phyloP scores from a whole-genome alignment of 768 basidiomycete genomes.

The Auriscalpium orientale region DNA sequence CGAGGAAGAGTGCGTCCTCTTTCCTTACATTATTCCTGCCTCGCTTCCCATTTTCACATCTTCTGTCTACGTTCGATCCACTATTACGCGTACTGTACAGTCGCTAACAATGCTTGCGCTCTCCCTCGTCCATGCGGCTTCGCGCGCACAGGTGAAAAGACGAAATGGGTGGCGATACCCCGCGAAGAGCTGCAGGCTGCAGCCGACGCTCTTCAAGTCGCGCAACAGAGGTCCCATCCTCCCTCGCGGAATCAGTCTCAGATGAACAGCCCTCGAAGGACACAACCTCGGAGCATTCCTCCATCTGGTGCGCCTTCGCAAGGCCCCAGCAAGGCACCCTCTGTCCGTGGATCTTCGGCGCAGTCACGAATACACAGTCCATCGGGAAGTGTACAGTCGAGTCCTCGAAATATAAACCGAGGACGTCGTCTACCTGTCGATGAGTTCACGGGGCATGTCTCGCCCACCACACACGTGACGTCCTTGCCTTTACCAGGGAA shows the following conservation, averaged over 20 bases:
- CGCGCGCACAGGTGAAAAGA: slow-evolving; percentile 38
- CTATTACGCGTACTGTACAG: not conserved
- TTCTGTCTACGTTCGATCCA: not conserved
- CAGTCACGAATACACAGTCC: slow-evolving; percentile 40
- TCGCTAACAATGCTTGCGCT: not conserved
- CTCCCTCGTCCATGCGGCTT: not conserved
- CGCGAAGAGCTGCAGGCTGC: slow-evolving; percentile 48
- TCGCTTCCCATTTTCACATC: not conserved
- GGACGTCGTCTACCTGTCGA: slow-evolving; percentile 10
- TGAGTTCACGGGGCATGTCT: not conserved
- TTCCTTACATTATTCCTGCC: not conserved
- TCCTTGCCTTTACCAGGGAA: slow-evolving; percentile 2
- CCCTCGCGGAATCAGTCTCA: slow-evolving; percentile 22
- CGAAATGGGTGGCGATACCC: slow-evolving; percentile 57
- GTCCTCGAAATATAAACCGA: slow-evolving; percentile 28
- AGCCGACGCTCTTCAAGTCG: slow-evolving; percentile 31
- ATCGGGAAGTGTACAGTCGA: slow-evolving; percentile 41
- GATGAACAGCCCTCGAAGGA: slow-evolving; percentile 10
- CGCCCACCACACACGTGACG: not conserved
- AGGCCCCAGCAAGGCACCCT: slow-evolving; percentile 32
- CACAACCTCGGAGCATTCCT: slow-evolving; percentile 16
- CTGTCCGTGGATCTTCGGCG: slow-evolving; percentile 28
- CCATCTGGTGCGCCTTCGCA: slow-evolving; percentile 25
- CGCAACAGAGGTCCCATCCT: slow-evolving; percentile 17
- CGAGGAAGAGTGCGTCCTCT: slow-evolving; percentile 30